Evolutionary conservation across 1,284 basidiomycete genomes (phyloP).

Genomic region (Volvariella volvacea): DNA sequence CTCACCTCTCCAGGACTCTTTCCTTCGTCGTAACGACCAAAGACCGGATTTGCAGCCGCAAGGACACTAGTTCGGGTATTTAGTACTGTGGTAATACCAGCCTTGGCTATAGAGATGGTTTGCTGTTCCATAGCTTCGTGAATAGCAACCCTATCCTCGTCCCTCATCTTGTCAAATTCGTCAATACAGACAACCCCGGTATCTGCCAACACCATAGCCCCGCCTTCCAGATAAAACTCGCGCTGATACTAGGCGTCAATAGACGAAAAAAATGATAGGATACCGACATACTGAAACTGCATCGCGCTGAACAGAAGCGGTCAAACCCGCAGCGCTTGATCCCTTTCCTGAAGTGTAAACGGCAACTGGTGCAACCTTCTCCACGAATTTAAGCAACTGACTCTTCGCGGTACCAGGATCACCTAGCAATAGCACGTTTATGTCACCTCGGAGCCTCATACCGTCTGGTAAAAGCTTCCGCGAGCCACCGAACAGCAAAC

Average conservation of each 20-base stretch:
- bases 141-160: constrained; percentile 97
- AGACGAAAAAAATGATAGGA: constrained; percentile 3
- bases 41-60: constrained; percentile 98
- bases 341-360: constrained; percentile 99
- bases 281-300: constrained; percentile 65
- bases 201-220: constrained; percentile 99
- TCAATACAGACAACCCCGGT: constrained; percentile 99
- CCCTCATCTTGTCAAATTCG: constrained; percentile 99
- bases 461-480: constrained; percentile 98
- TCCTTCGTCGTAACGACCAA: constrained; percentile 97
- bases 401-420: constrained; percentile 98
- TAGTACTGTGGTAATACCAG: constrained; percentile 96
- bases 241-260: constrained; percentile 45
- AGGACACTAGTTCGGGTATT: constrained; percentile 96
- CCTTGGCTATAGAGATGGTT: constrained; percentile 99
- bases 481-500: constrained; percentile 94
- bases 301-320: constrained; percentile 96
- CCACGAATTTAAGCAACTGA: constrained; percentile 96
- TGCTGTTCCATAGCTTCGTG: constrained; percentile 99
- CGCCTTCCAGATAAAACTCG: constrained; percentile 98
- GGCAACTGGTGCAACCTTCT: constrained; percentile 96
- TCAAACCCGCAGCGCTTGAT: constrained; percentile 95
- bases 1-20: constrained; percentile 90
- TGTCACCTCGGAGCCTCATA: constrained; percentile 95
- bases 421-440: constrained; percentile 94